Percentiles rank a stretch among this genome's conserved stretches.
Conservation (phyloP, 441 rosid species). For the Erysimum cheiri region DNA sequence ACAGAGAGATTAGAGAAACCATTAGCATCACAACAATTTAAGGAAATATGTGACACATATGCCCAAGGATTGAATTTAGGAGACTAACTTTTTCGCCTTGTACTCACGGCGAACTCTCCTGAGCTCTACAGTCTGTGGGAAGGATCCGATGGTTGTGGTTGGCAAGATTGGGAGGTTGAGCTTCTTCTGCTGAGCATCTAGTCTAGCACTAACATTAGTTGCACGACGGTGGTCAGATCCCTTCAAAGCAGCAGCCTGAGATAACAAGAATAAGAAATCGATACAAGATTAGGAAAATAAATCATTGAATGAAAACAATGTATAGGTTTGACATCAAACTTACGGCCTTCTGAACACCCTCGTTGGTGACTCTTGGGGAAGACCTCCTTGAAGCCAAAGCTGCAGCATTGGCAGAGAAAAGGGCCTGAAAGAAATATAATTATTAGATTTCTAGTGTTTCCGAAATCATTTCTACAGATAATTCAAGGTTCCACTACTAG, state of each 20-base stretch:
- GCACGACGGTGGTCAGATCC: constrained; percentile 94
- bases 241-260: constrained; percentile 93
- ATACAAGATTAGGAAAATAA: constrained; percentile 12
- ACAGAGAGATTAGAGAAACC: constrained; percentile 1
- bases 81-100: constrained; percentile 93
- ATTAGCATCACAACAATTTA: constrained; percentile 3
- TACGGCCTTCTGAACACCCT: constrained; percentile 97
- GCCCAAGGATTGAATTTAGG: constrained; percentile 5
- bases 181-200: constrained; percentile 97
- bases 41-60: neutral
- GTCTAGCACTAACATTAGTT: constrained; percentile 81
- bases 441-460: constrained; percentile 7
- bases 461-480: constrained; percentile 2
- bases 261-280: constrained; percentile 39
- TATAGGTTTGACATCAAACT: constrained; percentile 43
- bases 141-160: constrained; percentile 96
- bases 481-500: neutral
- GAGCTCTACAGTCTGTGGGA: constrained; percentile 94
- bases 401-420: constrained; percentile 85
- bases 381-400: constrained; percentile 91
- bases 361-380: constrained; percentile 92
- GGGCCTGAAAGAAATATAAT: constrained; percentile 53
- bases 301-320: neutral
- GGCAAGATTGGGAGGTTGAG: constrained; percentile 96
- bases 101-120: constrained; percentile 97